These are phyloP conservation scores for Arthrobotrys iridis DNA, from an alignment of 2,329 filamentous ascomycete species.

Conservation along the genomic window DNA sequence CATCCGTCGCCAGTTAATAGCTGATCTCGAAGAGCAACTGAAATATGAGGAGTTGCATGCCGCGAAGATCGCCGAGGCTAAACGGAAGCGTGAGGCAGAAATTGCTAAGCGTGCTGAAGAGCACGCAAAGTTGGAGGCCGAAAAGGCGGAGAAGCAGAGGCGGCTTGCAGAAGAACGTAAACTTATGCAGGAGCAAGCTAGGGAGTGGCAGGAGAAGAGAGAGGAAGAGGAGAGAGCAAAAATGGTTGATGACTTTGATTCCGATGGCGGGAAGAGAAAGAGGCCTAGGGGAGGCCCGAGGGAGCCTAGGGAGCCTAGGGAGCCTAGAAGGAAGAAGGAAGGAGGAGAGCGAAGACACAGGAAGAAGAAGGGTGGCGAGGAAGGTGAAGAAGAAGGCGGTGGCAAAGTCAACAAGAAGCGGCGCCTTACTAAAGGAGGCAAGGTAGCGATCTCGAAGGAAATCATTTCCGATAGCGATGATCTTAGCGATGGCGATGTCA, in stretches of 20 bases:
- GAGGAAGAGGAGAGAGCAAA: slow-evolving; percentile 36
- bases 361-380: slow-evolving; percentile 44
- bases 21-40: slow-evolving; percentile 81
- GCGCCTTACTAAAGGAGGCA: slow-evolving; percentile 33
- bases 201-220: slow-evolving; percentile 36
- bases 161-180: slow-evolving; percentile 87
- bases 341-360: slow-evolving; percentile 15
- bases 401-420: slow-evolving; percentile 39
- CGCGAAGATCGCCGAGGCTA: slow-evolving; percentile 82
- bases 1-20: slow-evolving; percentile 88
- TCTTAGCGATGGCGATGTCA: slow-evolving; percentile 26
- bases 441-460: slow-evolving; percentile 35
- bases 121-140: slow-evolving; percentile 70
- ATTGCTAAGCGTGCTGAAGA: slow-evolving; percentile 77
- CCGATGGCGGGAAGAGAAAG: slow-evolving; percentile 38
- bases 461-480: slow-evolving; percentile 44
- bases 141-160: slow-evolving; percentile 76
- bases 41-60: slow-evolving; percentile 95
- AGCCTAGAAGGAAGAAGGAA: slow-evolving; percentile 25
- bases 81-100: slow-evolving; percentile 82
- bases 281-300: slow-evolving; percentile 28
- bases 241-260: slow-evolving; percentile 13
- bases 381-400: slow-evolving; percentile 24
- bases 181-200: slow-evolving; percentile 75
- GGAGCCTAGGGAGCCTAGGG: slow-evolving; percentile 27